These are phyloP conservation scores for Jacaranda copaia DNA, from an alignment of 257 asterid species.

Conservation along the genomic window DNA sequence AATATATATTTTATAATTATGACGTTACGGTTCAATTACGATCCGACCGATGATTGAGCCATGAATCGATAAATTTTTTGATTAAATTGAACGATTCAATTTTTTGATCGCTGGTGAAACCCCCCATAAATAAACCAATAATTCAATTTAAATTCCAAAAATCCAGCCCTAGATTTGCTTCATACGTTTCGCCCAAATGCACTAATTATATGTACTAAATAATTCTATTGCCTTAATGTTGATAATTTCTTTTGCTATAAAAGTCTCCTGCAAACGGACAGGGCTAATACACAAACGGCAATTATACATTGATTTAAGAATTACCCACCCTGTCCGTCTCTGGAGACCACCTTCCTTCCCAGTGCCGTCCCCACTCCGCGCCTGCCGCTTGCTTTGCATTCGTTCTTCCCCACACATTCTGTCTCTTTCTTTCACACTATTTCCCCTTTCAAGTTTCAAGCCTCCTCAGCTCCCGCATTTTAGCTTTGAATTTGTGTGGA, in stretches of 20 bases:
- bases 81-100: too few species aligned
- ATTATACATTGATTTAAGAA: slow-evolving; percentile 14
- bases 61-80: too few species aligned
- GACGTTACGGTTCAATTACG: too few species aligned
- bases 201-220: not conserved
- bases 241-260: slow-evolving; percentile 25
- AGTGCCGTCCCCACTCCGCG: slow-evolving; percentile 2
- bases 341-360: slow-evolving; percentile 1
- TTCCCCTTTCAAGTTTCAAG: slow-evolving; percentile 4
- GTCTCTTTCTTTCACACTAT: slow-evolving; percentile 12
- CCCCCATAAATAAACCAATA: not conserved
- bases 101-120: too few species aligned
- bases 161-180: not conserved
- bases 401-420: slow-evolving; percentile 28
- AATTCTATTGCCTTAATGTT: not conserved
- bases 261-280: slow-evolving; percentile 13
- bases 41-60: too few species aligned
- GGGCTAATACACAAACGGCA: slow-evolving; percentile 8
- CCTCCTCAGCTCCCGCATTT: not conserved
- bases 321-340: slow-evolving; percentile 39
- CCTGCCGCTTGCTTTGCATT: slow-evolving; percentile 30
- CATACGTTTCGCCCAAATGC: not conserved
- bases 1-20: too few species aligned
- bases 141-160: not conserved
- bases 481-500: not conserved